Evolutionary conservation across 306 rosid genomes (phyloP).

Genomic region (Lathyrus oleraceus): DNA sequence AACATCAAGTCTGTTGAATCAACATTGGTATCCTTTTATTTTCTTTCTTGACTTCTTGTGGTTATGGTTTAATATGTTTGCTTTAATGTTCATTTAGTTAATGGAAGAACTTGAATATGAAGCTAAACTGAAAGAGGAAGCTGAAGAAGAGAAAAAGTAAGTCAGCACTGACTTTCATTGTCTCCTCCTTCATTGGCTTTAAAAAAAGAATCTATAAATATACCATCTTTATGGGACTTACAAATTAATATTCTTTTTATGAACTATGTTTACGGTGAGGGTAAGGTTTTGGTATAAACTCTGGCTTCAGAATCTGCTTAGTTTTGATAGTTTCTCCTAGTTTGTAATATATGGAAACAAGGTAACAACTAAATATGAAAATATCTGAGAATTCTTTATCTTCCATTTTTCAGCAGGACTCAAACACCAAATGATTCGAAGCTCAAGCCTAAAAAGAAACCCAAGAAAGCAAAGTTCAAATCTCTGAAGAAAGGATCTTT

Average conservation of each 20-base stretch:
- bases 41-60: not conserved
- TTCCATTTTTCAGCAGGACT: constrained; percentile 49
- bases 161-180: constrained; percentile 33
- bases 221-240: constrained; percentile 4
- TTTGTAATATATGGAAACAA: constrained; percentile 28
- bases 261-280: constrained; percentile 1
- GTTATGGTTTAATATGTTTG: constrained; percentile 25
- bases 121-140: constrained; percentile 83
- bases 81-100: constrained; percentile 51
- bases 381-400: constrained; percentile 24
- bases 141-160: constrained; percentile 73
- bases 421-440: constrained; percentile 58
- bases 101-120: constrained; percentile 92
- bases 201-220: not conserved
- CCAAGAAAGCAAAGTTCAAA: constrained; percentile 88
- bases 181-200: constrained; percentile 1
- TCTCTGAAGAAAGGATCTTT: constrained; percentile 87
- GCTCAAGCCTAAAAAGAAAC: constrained; percentile 84
- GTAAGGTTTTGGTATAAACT: constrained; percentile 10
- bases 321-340: not conserved
- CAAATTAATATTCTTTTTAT: constrained; percentile 8
- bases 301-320: constrained; percentile 2
- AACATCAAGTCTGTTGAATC: constrained; percentile 70
- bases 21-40: constrained; percentile 19
- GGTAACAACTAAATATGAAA: constrained; percentile 15